These are phyloP conservation scores for Tritrichomonas foetus DNA, from an alignment of 208 protist genomes.

Conservation along the genomic window DNA sequence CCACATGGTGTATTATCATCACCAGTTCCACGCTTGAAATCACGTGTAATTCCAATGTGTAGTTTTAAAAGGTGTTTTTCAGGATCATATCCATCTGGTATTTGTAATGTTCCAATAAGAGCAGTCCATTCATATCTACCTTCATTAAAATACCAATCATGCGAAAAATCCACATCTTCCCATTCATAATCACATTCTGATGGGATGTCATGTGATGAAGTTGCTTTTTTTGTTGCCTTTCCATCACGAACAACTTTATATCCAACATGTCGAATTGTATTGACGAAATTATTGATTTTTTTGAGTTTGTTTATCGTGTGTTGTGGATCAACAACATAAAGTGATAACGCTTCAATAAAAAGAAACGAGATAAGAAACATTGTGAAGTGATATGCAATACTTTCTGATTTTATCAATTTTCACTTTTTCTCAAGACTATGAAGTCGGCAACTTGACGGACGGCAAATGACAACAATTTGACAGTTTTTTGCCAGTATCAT, in stretches of 20 bases:
- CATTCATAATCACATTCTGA: background rate
- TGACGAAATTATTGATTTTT: background rate
- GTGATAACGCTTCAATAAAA: too few relatives aligned
- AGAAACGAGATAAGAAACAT: too few relatives aligned
- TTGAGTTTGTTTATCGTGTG: background rate
- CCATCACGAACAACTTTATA: background rate
- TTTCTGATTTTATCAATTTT: too few relatives aligned
- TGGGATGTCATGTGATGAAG: background rate
- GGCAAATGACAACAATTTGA: too few relatives aligned
- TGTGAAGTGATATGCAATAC: too few relatives aligned
- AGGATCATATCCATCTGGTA: background rate
- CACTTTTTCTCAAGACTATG: too few relatives aligned
- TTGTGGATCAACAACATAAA: background rate
- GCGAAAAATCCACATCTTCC: background rate
- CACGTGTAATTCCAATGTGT: background rate
- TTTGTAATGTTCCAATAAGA: background rate
- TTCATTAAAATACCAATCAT: background rate
- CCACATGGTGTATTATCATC: background rate
- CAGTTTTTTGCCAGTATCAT: too few relatives aligned
- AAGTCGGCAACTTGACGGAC: too few relatives aligned
- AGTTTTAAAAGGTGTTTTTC: background rate
- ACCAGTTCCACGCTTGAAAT: background rate
- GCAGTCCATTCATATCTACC: background rate
- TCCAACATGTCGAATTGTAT: background rate
- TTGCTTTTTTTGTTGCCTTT: background rate